phyloP scores from a whole-genome alignment of 1,284 basidiomycete genomes.

The Irpex sp. region DNA sequence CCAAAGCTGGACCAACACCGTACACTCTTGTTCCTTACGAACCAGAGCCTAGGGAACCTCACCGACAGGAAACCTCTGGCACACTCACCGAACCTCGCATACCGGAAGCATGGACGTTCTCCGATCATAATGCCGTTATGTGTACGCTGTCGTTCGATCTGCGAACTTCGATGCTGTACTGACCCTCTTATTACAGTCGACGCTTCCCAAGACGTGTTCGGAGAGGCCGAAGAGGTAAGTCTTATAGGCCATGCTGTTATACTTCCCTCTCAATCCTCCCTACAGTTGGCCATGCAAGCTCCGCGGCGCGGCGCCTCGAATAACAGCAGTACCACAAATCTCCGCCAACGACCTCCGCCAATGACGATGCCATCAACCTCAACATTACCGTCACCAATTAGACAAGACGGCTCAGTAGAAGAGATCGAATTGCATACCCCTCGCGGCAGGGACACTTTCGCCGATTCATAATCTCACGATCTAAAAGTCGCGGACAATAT shows the following conservation, averaged over 20 bases:
- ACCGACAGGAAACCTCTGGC: slow-evolving; percentile 19
- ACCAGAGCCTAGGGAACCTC: slow-evolving; percentile 44
- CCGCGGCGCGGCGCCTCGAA: background rate
- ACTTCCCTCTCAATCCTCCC: background rate
- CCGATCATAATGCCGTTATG: slow-evolving; percentile 48
- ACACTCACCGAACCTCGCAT: slow-evolving; percentile 14
- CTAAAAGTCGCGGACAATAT: background rate
- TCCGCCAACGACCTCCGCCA: slow-evolving; percentile 8
- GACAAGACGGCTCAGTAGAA: slow-evolving; percentile 14
- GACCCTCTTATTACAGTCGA: slow-evolving; percentile 34
- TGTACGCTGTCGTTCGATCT: slow-evolving; percentile 30
- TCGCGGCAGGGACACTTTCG: slow-evolving; percentile 8
- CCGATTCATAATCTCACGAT: background rate
- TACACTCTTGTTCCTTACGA: slow-evolving; percentile 77
- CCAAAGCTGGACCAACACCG: slow-evolving; percentile 47
- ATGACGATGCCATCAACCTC: slow-evolving; percentile 18
- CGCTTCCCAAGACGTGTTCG: slow-evolving; percentile 49
- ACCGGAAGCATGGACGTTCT: slow-evolving; percentile 43
- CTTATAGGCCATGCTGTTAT: background rate
- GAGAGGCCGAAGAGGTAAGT: slow-evolving; percentile 44
- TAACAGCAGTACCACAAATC: background rate
- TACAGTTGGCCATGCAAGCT: slow-evolving; percentile 2
- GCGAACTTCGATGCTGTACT: background rate
- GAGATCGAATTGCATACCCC: slow-evolving; percentile 25
- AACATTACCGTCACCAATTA: slow-evolving; percentile 1